Conservation (phyloP, 1,284 basidiomycete species). For the Cryptococcus sp. region DNA sequence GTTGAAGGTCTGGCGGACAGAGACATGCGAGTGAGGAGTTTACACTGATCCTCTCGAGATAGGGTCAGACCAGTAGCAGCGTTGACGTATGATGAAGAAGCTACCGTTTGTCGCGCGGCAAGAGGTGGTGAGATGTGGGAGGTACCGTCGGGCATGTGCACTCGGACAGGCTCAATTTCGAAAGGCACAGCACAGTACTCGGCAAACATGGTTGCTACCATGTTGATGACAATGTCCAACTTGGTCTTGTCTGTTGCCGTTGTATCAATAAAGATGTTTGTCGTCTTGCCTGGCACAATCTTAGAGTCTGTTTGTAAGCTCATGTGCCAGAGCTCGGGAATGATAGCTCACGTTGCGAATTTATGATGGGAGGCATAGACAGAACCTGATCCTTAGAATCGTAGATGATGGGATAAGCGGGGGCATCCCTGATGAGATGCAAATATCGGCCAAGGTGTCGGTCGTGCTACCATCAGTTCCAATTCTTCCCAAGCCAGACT, state of each 20-base stretch:
- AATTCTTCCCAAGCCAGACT: slow-evolving; percentile 14
- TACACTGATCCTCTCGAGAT: slow-evolving; percentile 35
- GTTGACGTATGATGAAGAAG: slow-evolving; percentile 87
- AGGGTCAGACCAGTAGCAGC: slow-evolving; percentile 85
- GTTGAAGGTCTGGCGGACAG: slow-evolving; percentile 52
- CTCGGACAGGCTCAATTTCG: slow-evolving; percentile 87
- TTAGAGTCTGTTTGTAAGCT: slow-evolving; percentile 62
- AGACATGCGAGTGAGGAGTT: slow-evolving; percentile 44
- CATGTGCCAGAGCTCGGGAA: slow-evolving; percentile 7
- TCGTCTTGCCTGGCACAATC: slow-evolving; percentile 82
- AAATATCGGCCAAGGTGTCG: slow-evolving; percentile 87
- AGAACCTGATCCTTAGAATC: slow-evolving; percentile 80
- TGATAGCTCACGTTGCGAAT: slow-evolving; percentile 65
- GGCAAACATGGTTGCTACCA: slow-evolving; percentile 93
- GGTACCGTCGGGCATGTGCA: slow-evolving; percentile 73
- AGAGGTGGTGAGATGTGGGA: slow-evolving; percentile 77
- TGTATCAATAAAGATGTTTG: slow-evolving; percentile 93
- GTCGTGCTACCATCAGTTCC: slow-evolving; percentile 60
- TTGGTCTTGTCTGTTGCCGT: slow-evolving; percentile 99
- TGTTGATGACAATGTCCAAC: slow-evolving; percentile 89
- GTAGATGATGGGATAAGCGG: slow-evolving; percentile 97
- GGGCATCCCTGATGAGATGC: slow-evolving; percentile 87
- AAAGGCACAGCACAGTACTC: slow-evolving; percentile 91
- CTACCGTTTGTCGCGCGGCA: slow-evolving; percentile 64
- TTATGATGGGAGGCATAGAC: slow-evolving; percentile 98